These are phyloP conservation scores for Trichoderma sp. DNA, from an alignment of 2,329 filamentous ascomycete genomes.

Conservation along the genomic window DNA sequence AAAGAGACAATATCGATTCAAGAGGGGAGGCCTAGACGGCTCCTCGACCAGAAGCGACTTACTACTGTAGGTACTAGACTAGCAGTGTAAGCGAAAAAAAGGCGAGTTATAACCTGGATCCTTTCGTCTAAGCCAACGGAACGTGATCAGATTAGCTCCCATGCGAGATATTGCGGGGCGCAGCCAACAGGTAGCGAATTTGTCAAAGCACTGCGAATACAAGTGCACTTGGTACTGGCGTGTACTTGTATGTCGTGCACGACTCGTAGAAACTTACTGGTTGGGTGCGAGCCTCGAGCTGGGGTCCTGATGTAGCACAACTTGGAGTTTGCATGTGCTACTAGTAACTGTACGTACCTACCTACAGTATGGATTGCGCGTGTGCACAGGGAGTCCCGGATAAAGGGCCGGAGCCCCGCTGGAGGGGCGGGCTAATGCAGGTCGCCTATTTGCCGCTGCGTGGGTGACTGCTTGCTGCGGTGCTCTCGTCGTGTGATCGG, in stretches of 20 bases:
- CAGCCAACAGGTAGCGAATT: background rate
- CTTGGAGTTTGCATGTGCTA: no score
- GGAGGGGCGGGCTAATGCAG: constrained; percentile 23
- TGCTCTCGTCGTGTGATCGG: constrained; percentile 6
- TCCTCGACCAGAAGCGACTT: background rate
- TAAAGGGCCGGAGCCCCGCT: background rate
- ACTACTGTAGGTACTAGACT: background rate
- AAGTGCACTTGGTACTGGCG: background rate
- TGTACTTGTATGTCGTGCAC: background rate
- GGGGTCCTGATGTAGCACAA: background rate
- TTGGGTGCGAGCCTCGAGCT: background rate
- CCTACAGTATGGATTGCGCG: background rate
- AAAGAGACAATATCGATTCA: constrained; percentile 4
- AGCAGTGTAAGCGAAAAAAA: background rate
- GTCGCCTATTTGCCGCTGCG: constrained; percentile 16
- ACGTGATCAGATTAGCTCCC: constrained; percentile 11
- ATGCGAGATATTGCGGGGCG: background rate
- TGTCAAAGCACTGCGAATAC: background rate
- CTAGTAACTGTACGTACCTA: no score
- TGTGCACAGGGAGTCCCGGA: background rate
- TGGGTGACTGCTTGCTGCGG: background rate
- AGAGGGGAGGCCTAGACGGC: background rate
- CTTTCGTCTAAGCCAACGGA: constrained; percentile 11
- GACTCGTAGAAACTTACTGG: background rate
- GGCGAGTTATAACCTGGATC: background rate